A percentile compares a stretch with the other conserved stretches of the same genome.
Evolutionary conservation across 176 grass and related monocot species (phyloP).

Genomic region (Thalia dealbata): DNA sequence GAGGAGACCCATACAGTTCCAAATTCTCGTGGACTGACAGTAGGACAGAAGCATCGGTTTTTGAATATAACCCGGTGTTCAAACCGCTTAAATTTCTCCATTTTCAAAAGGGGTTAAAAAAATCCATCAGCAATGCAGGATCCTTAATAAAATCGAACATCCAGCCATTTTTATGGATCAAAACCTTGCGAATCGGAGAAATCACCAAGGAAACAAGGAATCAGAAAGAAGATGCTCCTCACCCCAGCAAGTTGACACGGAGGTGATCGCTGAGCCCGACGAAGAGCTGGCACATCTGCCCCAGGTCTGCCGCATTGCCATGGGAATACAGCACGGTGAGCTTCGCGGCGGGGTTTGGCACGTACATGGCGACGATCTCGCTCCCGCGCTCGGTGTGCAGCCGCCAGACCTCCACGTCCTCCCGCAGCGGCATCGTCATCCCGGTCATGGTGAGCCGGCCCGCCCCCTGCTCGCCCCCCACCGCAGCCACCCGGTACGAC

Average conservation of each 20-base stretch:
- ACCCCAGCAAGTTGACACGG: constrained; percentile 82
- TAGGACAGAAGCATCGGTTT: too few relatives aligned
- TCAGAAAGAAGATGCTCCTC: constrained; percentile 6
- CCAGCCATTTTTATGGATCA: not conserved
- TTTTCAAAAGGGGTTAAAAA: too few relatives aligned
- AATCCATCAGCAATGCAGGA: not conserved
- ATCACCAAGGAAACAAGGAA: not conserved
- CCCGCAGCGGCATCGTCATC: constrained; percentile 39
- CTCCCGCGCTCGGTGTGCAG: constrained; percentile 48
- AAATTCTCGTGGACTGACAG: too few relatives aligned
- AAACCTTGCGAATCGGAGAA: not conserved
- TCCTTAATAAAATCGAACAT: not conserved
- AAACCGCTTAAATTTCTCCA: too few relatives aligned
- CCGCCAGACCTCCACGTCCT: constrained; percentile 55
- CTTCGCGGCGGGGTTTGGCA: constrained; percentile 43
- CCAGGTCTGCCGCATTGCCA: constrained; percentile 65
- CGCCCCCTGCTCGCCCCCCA: constrained; percentile 19
- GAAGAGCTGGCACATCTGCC: constrained; percentile 64
- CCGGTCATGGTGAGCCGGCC: constrained; percentile 30
- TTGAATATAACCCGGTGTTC: too few relatives aligned
- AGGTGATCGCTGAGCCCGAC: constrained; percentile 58
- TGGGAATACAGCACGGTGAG: constrained; percentile 66
- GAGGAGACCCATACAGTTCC: not conserved
- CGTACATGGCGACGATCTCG: constrained; percentile 64
- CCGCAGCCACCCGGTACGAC: constrained; percentile 41